A percentile compares a stretch with the other conserved stretches of the same genome.
phyloP scores from a whole-genome alignment of 257 asterid genomes.

The Vinca minor region DNA sequence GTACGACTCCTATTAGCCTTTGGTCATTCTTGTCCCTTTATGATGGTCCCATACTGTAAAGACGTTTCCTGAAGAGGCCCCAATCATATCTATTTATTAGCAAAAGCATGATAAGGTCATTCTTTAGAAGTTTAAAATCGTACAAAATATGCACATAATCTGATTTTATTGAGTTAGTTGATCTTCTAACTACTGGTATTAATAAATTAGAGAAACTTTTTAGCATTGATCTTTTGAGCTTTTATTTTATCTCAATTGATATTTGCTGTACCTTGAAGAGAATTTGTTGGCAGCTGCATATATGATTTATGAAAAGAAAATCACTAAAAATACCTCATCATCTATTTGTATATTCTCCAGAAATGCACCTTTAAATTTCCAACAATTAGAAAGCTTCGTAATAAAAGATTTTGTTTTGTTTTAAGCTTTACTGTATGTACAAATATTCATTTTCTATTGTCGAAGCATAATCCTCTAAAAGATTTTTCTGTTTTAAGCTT shows the following conservation, averaged over 20 bases:
- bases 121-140: background rate
- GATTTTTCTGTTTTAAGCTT: background rate
- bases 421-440: background rate
- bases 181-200: background rate
- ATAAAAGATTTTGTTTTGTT: background rate
- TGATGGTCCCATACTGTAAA: background rate
- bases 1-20: constrained; percentile 33
- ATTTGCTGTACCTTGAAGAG: background rate
- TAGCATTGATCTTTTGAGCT: background rate
- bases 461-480: background rate
- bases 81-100: background rate
- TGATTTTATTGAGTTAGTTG: background rate
- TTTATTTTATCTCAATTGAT: background rate
- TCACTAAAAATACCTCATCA: background rate
- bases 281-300: background rate
- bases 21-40: constrained; percentile 2
- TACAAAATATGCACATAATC: background rate
- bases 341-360: background rate
- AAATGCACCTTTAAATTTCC: background rate
- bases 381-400: background rate
- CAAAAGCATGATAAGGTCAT: background rate
- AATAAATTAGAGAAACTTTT: background rate
- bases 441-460: background rate
- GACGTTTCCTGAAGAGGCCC: no score
- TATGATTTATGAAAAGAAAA: background rate